Evolutionary conservation across 2,329 filamentous ascomycete species (phyloP), one percentile per base, ranked within the genome.

Genomic region (Nothopassalora personata): DNA sequence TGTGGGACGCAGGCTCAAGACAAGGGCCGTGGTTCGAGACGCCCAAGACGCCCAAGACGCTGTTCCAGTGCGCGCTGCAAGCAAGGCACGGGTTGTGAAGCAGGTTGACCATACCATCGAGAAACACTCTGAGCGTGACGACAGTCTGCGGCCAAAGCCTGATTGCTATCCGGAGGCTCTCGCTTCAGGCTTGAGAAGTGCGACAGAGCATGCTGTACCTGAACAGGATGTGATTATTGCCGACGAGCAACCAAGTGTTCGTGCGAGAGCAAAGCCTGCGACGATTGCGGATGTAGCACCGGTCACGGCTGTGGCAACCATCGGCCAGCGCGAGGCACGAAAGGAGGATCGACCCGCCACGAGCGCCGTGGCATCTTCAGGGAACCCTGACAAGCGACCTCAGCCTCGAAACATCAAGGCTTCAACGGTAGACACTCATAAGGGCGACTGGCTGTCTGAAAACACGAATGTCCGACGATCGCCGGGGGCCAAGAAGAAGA

Each of bases 361-460:
- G 13, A 5, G 7, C 13, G 39, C n/a, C 8, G 15, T n/a, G n/a
- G 7, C 39, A n/a, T 43, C n/a, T 15, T 4, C 39, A 18, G 39
- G n/a, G 8, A 15, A 15, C n/a, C 18, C 1, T 4, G n/a, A 4
- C 13, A 43, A 43, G 39, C 15, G 13, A 5, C 13, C n/a, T n/a
- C 4, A 7, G 3, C n/a, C 39, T 18, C 39, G 39, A 13, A 43
- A 43, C 7, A n/a, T 15, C 13, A n/a, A n/a, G 3, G n/a, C 39
- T 2, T 2, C 3, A 8, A 43, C 3, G 13, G 11, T 5, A 7
- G 15, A n/a, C 13, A 18, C 13, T 15, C 39, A 18, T n/a, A 18
- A n/a, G 39, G 45, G 69, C 3, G 67, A 68, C 55, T 70, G 67
- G 67, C 64, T 70, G 7, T 63, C 66, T 45, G 64, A 62, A 4